Conservation (phyloP, 2,329 filamentous ascomycete species). For the Leptoxyphium fumago region DNA sequence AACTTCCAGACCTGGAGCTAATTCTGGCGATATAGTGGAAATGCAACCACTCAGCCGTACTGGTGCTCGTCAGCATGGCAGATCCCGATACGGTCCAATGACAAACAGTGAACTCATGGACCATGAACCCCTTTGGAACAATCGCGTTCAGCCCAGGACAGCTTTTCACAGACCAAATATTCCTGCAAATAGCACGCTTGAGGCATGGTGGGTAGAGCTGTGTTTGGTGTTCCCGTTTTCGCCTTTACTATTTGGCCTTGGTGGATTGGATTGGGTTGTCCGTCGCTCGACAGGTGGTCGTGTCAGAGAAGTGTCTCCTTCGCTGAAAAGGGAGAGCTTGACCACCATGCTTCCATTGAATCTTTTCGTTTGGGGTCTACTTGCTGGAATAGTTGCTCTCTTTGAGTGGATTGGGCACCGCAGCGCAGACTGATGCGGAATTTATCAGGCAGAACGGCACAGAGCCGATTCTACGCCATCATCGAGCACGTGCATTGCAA, state of each 20-base stretch:
- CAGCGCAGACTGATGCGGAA: not conserved
- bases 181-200: constrained; percentile 2
- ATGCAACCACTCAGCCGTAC: not conserved
- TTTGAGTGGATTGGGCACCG: not conserved
- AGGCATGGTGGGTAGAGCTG: not conserved
- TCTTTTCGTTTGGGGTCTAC: constrained; percentile 2
- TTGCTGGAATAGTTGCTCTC: constrained; percentile 3
- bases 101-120: not conserved
- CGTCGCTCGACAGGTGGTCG: constrained; percentile 6
- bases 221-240: constrained; percentile 7
- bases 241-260: constrained; percentile 10
- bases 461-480: too few relatives aligned
- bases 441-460: too few relatives aligned
- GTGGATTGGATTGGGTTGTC: constrained; percentile 11
- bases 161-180: constrained; percentile 6
- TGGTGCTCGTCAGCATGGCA: not conserved
- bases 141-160: constrained; percentile 6
- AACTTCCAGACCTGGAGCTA: not conserved
- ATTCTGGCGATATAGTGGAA: not conserved
- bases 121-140: constrained; percentile 3
- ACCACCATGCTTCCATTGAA: constrained; percentile 9
- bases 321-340: constrained; percentile 11
- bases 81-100: not conserved
- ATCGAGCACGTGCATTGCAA: too few relatives aligned
- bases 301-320: constrained; percentile 8